Base-by-base conservation (phyloP, 257 asterid genomes). In the Cynanchum wilfordii region DNA sequence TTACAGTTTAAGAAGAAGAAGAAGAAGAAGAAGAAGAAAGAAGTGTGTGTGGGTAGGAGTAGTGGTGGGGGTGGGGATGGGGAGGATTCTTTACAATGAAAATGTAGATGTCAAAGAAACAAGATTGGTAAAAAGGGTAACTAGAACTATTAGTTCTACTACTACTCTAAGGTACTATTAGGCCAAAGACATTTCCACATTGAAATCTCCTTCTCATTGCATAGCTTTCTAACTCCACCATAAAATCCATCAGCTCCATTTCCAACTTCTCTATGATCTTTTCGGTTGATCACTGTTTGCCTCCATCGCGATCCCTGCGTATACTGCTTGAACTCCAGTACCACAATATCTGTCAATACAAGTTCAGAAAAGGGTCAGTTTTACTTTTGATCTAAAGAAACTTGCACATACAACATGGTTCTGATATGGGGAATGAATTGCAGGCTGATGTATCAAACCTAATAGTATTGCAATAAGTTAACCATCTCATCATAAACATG, bases 271-370 rank as follows among this genome's bases (percentile, higher is more conserved):
- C 76, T 76, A 59, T 90, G 94, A n/a, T 86, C 89, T 75, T 79
- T 86, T 70, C 93, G 78, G 50, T 24, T 80, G 75, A 90, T 75
- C 76, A 36, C 59, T 11, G 76, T 71, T 54, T 73, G 91, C 80
- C 97, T 83, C 98, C 98, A 95, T 47, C 85, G 79, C 12, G 99
- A 95, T 63, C 75, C 89, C 0, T 70, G 71, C n/a, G 66, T 47
- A 69, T 89, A 92, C 47, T 92, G 99, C 80, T 85, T 92, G 96
- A 95, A 95, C 87, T 95, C 98, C 82, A 95, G 69, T 10, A 87
- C 45, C 67, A 89, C 82, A 0, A 64, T 79, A 69, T 95, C 99
- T 94, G 82, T 10, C 59, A 38, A 72, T 19, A 64, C 49, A 66
- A 7, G 44, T 67, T 2, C 12, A 17, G 8, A 13, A 33, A 62